Evolutionary conservation across 192 early-diverging fungal genomes (phyloP), one percentile per base, ranked within the genome.

Genomic region (Rhizophagus sp.): DNA sequence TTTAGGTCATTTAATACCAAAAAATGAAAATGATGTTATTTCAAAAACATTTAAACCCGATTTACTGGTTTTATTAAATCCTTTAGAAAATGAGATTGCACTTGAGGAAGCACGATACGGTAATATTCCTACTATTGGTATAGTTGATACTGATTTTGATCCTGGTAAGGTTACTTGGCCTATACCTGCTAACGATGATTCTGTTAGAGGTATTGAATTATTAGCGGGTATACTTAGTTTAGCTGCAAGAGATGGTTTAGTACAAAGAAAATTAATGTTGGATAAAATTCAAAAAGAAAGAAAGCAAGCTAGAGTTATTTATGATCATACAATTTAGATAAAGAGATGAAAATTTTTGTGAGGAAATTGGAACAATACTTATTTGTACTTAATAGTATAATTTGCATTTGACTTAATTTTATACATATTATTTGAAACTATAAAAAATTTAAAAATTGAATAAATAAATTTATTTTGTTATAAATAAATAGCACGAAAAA

Each of bases 171-270:
- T 98, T 41, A 92, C 94, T 3, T 99, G 97, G 83, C 93, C 96
- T 22, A 95, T 99, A 50, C 96, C 97, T 1, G 96, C 93, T 68
- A 99, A 99, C 83, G 97, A 99, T 80, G 96, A 99, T 82, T 92
- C 94, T 7, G 79, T 94, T 30, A 84, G 89, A 15, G 91, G 91
- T 52, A 88, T 99, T 12, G 90, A 92, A 70, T 83, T 97, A 39
- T 87, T 99, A 8, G 94, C 95, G 17, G 91, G 90, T n/a, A 90
- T 96, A 1, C 76, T 99, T 30, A 90, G 93, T 9, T 83, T 87
- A 57, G 95, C 93, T 47, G 89, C 89, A 34, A 85, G 82, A 81
- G 92, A 94, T 79, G 93, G 97, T 12, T 36, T 87, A 12, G 44
- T 84, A 36, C 73, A 85, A 27, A 80, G 89, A 27, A 79, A 82